A percentile compares a stretch with the other conserved stretches of the same genome.
phyloP scores from a whole-genome alignment of 1,284 basidiomycete genomes.

The Ustilago sp. region DNA sequence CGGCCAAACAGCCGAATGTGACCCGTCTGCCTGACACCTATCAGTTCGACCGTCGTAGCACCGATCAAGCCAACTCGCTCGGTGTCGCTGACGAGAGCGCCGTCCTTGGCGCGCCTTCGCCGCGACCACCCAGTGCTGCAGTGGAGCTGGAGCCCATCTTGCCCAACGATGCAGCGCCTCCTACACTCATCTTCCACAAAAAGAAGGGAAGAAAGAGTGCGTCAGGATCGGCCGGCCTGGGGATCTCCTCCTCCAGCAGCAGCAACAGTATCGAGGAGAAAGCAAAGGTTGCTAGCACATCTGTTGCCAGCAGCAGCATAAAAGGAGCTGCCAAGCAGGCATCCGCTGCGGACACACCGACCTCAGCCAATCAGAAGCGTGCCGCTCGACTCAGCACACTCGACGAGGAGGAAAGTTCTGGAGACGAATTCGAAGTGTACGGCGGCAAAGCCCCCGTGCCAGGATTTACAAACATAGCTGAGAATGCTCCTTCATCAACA shows the following conservation, averaged over 20 bases:
- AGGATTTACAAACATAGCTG: conserved; percentile 40
- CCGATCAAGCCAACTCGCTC: conserved; percentile 19
- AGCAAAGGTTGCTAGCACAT: neutral
- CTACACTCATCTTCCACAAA: conserved; percentile 72
- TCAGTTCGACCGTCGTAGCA: conserved; percentile 37
- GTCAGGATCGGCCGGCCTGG: conserved; percentile 54
- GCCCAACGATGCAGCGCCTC: conserved; percentile 84
- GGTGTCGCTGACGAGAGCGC: conserved; percentile 32
- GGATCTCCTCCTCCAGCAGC: conserved; percentile 20
- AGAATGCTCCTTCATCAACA: conserved; percentile 4
- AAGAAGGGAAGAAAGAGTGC: conserved; percentile 35
- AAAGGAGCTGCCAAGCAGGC: neutral
- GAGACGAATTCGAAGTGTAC: conserved; percentile 67
- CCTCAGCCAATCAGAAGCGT: conserved; percentile 23
- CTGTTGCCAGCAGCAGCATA: neutral
- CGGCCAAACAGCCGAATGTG: conserved; percentile 70
- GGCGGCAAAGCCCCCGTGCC: conserved; percentile 67
- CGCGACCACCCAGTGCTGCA: conserved; percentile 72
- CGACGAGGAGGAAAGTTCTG: conserved; percentile 62
- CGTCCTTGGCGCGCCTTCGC: conserved; percentile 58
- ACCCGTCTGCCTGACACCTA: conserved; percentile 62
- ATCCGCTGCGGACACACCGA: conserved; percentile 5
- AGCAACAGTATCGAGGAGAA: conserved; percentile 13
- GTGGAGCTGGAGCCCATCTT: conserved; percentile 93
- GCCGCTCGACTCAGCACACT: conserved; percentile 43